Conservation (phyloP, 306 rosid species). For the Lathyrus tuberosus region DNA sequence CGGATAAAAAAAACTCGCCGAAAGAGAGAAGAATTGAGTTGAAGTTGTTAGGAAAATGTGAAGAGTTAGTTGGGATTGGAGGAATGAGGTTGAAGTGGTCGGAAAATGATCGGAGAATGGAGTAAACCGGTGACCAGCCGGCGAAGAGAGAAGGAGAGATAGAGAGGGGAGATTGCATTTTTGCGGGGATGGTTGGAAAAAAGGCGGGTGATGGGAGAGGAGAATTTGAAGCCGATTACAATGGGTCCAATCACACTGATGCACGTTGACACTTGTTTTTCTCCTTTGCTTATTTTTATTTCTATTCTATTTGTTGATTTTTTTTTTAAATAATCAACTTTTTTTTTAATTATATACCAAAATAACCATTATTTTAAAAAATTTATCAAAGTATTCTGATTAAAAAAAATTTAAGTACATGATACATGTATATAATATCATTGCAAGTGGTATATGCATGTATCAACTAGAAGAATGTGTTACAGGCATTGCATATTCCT, state of each 20-base stretch:
- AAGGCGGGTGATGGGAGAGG: constrained; percentile 37
- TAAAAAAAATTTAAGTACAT: no score
- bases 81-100: constrained; percentile 39
- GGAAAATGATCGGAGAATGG: constrained; percentile 40
- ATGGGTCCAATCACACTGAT: constrained; percentile 20
- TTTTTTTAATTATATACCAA: no score
- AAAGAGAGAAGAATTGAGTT: neutral
- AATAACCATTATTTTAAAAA: no score
- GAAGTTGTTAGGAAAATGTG: neutral
- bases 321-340: no score
- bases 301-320: neutral
- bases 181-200: constrained; percentile 1
- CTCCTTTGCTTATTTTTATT: neutral
- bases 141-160: constrained; percentile 30
- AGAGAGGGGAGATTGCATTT: constrained; percentile 12
- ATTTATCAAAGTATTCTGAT: no score
- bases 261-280: constrained; percentile 44
- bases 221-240: constrained; percentile 39
- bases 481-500: no score
- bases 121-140: constrained; percentile 67
- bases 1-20: constrained; percentile 33
- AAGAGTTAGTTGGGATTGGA: neutral
- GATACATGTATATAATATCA: no score
- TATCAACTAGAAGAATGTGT: no score
- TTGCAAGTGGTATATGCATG: no score